Conservation (phyloP, 2,329 filamentous ascomycete genomes). For the Podosphaera leucotricha region DNA sequence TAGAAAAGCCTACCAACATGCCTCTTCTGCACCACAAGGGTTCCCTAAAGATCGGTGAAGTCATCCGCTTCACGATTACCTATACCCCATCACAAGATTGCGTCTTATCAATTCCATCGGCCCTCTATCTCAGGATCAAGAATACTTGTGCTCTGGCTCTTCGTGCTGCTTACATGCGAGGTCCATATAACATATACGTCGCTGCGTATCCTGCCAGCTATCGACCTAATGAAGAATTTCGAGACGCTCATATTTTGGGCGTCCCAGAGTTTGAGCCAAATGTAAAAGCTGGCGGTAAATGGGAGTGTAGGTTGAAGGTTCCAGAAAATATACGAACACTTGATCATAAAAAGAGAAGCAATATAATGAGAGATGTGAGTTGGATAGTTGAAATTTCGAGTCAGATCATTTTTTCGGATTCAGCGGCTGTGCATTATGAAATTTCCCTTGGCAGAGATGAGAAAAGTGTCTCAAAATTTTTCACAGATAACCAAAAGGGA, state of each 20-base stretch:
- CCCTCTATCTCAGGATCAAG: conserved; percentile 66
- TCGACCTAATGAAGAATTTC: conserved; percentile 58
- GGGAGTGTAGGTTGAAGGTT: conserved; percentile 57
- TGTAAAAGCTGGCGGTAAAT: conserved; percentile 78
- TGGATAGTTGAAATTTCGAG: conserved; percentile 87
- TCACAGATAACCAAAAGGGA: conserved; percentile 25
- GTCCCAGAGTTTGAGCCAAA: conserved; percentile 87
- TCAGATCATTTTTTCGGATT: conserved; percentile 81
- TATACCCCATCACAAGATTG: conserved; percentile 78
- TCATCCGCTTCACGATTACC: conserved; percentile 75
- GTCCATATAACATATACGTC: conserved; percentile 76
- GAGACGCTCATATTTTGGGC: conserved; percentile 44
- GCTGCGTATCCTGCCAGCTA: conserved; percentile 68
- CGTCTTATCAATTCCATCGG: conserved; percentile 63
- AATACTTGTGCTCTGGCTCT: conserved; percentile 80
- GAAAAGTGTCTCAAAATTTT: conserved; percentile 49
- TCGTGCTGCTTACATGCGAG: conserved; percentile 86
- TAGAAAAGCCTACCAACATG: conserved; percentile 28
- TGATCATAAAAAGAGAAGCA: conserved; percentile 16
- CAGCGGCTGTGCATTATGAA: conserved; percentile 73
- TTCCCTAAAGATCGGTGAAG: conserved; percentile 80
- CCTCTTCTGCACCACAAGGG: conserved; percentile 77
- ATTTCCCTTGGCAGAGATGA: conserved; percentile 67
- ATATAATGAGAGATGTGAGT: conserved; percentile 31
- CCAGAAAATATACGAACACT: conserved; percentile 53